Evolutionary conservation across 331 rosid genomes (phyloP).

Genomic region (Quercus lobata): DNA sequence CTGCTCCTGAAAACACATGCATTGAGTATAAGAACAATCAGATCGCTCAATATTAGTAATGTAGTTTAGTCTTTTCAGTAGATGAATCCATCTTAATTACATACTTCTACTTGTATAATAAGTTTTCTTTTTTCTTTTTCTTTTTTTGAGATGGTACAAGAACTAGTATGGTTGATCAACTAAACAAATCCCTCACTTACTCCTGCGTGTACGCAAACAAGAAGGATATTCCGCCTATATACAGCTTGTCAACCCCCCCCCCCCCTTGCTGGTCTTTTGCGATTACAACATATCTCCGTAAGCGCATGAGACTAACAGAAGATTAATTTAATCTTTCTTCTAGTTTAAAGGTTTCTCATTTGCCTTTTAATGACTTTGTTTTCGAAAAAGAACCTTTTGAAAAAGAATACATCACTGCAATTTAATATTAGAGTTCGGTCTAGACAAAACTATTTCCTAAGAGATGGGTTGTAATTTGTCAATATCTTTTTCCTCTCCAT

Average conservation of each 20-base stretch:
- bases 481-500: neutral
- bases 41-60: neutral
- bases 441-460: neutral
- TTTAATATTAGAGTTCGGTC: neutral
- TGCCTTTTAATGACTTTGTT: neutral
- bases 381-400: neutral
- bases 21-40: slow-evolving; percentile 17
- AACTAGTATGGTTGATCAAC: neutral
- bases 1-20: slow-evolving; percentile 62
- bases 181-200: neutral
- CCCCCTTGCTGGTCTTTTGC: neutral
- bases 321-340: neutral
- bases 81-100: neutral
- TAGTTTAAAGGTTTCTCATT: neutral
- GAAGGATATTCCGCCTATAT: neutral
- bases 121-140: neutral
- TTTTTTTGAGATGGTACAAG: neutral
- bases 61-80: neutral
- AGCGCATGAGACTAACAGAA: neutral
- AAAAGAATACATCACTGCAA: neutral
- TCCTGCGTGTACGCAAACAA: neutral
- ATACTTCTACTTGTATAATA: neutral
- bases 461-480: neutral
- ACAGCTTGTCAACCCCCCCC: neutral
- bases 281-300: neutral